These are phyloP conservation scores for Suillus clintonianus DNA, from an alignment of 768 basidiomycete genomes.

Conservation along the genomic window DNA sequence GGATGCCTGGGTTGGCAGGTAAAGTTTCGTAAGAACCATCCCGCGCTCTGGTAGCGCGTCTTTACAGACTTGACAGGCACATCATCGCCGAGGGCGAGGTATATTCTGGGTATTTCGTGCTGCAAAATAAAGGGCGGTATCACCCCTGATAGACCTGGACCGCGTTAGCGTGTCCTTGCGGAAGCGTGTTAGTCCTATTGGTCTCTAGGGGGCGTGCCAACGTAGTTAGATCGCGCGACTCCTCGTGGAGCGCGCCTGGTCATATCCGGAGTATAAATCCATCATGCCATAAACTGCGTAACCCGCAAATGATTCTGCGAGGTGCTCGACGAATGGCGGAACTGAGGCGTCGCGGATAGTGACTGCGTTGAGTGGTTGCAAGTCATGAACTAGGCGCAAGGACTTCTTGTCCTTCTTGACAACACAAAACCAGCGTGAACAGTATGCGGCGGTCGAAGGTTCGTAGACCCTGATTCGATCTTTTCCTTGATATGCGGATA, in stretches of 20 bases:
- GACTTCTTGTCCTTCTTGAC: conserved; percentile 39
- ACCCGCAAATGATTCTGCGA: conserved; percentile 38
- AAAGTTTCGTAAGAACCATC: conserved; percentile 37
- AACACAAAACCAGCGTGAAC: neutral
- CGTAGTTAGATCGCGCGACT: conserved; percentile 40
- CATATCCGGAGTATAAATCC: conserved; percentile 40
- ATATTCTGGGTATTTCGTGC: conserved; percentile 39
- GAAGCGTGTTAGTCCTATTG: conserved; percentile 32
- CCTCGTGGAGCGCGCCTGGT: conserved; percentile 31
- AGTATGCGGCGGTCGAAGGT: too few relatives aligned
- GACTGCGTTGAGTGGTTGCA: conserved; percentile 40
- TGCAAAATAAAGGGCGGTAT: conserved; percentile 40
- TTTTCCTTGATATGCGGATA: too few relatives aligned
- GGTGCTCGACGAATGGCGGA: conserved; percentile 13
- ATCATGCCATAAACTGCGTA: conserved; percentile 30
- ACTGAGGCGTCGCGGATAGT: conserved; percentile 33
- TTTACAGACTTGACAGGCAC: conserved; percentile 33
- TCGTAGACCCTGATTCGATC: too few relatives aligned
- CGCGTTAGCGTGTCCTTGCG: conserved; percentile 46
- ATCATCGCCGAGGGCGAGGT: conserved; percentile 41
- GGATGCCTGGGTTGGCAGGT: conserved; percentile 36
- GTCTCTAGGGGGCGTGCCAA: conserved; percentile 41
- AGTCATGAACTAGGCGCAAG: conserved; percentile 36
- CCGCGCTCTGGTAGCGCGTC: conserved; percentile 29
- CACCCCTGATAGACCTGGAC: conserved; percentile 42